Evolutionary conservation across 2,329 filamentous ascomycete species (phyloP).

Genomic region (Shiraia bambusicola): DNA sequence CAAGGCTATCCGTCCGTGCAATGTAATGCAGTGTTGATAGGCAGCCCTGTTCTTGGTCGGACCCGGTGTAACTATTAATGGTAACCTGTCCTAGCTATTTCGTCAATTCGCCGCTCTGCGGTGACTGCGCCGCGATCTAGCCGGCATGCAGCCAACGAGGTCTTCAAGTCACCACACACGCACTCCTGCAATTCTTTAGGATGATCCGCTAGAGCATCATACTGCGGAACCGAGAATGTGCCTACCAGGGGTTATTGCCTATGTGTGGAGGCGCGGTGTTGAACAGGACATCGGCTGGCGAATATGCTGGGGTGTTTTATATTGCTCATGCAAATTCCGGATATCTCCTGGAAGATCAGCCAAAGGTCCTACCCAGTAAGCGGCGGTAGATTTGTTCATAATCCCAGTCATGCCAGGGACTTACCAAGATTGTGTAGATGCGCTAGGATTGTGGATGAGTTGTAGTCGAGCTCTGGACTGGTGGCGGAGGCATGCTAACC

Average conservation of each 20-base stretch:
- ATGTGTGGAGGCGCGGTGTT: slow-evolving; percentile 19
- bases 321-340: slow-evolving; percentile 18
- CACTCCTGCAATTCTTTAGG: slow-evolving; percentile 6
- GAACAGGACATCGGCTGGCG: slow-evolving; percentile 16
- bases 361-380: slow-evolving; percentile 24
- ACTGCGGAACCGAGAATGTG: slow-evolving; percentile 29
- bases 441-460: slow-evolving; percentile 14
- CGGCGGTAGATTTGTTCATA: slow-evolving; percentile 9
- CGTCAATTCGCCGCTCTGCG: slow-evolving; percentile 29
- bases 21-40: slow-evolving; percentile 34
- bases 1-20: slow-evolving; percentile 18
- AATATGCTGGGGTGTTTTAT: slow-evolving; percentile 23
- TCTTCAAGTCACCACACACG: slow-evolving; percentile 7
- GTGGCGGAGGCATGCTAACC: slow-evolving; percentile 22
- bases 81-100: slow-evolving; percentile 29
- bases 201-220: slow-evolving; percentile 21
- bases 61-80: slow-evolving; percentile 32
- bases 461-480: slow-evolving; percentile 14
- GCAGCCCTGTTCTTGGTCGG: slow-evolving; percentile 24
- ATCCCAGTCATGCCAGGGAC: slow-evolving; percentile 8
- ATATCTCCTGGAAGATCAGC: slow-evolving; percentile 19
- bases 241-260: slow-evolving; percentile 18
- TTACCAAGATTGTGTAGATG: slow-evolving; percentile 15
- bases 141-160: slow-evolving; percentile 21
- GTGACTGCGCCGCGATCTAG: slow-evolving; percentile 33